Evolutionary conservation across 2,329 filamentous ascomycete genomes (phyloP).

Genomic region (Cryphonectria nitschkei): DNA sequence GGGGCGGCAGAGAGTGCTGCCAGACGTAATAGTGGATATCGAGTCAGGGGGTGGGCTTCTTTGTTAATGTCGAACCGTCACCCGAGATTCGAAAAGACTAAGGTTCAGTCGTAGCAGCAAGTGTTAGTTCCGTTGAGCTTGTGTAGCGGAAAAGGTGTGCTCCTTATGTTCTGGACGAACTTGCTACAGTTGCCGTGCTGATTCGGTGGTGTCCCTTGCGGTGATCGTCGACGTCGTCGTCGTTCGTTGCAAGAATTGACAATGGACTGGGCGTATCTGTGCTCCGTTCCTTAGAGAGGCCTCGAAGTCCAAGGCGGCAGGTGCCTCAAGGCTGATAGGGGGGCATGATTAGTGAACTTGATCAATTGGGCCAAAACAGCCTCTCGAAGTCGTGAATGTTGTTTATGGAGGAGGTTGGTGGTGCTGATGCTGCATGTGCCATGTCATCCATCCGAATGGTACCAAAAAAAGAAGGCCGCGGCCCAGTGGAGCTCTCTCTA

Average conservation of each 20-base stretch:
- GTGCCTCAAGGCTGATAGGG: background rate
- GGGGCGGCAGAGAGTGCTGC: background rate
- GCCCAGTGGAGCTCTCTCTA: background rate
- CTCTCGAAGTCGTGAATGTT: background rate
- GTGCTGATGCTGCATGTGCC: background rate
- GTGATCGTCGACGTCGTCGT: slow-evolving; percentile 6
- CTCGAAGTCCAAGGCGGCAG: background rate
- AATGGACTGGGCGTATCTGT: background rate
- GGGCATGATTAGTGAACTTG: background rate
- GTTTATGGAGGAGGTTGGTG: background rate
- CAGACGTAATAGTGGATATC: slow-evolving; percentile 13
- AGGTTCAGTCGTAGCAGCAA: background rate
- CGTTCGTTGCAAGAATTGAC: background rate
- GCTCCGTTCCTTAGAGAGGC: background rate
- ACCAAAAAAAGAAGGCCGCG: slow-evolving; percentile 13
- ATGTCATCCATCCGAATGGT: background rate
- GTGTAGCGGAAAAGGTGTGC: background rate
- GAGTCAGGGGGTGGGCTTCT: slow-evolving; percentile 14
- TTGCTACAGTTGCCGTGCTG: background rate
- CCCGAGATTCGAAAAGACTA: background rate
- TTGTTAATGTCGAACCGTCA: background rate
- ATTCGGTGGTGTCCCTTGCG: background rate
- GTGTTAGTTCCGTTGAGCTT: background rate
- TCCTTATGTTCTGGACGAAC: background rate
- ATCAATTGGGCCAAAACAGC: background rate